Percentiles rank a stretch among this genome's conserved stretches.
Conservation (phyloP, 176 grass and related monocot species). For the Stipa capillata region DNA sequence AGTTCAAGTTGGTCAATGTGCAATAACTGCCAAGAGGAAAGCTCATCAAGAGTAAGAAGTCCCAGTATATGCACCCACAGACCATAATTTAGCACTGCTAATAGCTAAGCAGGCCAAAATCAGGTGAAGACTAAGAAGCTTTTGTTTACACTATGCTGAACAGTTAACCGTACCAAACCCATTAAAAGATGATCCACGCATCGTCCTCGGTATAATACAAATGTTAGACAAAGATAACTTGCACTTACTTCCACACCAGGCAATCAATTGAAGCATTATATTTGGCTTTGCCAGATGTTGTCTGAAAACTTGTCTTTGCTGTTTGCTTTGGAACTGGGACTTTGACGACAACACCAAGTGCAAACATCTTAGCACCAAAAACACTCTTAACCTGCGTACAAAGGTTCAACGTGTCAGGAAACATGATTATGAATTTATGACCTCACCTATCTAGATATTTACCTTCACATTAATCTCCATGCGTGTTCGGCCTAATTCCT, state of each 20-base stretch:
- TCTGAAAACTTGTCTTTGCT: conserved; percentile 97
- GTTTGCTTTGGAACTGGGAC: conserved; percentile 99
- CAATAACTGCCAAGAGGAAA: neutral
- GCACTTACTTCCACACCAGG: conserved; percentile 97
- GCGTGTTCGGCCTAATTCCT: conserved; percentile 96
- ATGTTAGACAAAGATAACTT: neutral
- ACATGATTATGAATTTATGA: neutral
- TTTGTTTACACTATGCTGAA: neutral
- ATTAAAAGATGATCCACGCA: neutral
- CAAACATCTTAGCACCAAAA: conserved; percentile 99
- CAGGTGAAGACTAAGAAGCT: neutral
- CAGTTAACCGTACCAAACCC: neutral
- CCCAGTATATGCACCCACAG: neutral
- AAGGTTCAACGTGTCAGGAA: conserved; percentile 21
- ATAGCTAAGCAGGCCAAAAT: neutral
- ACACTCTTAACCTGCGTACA: conserved; percentile 85
- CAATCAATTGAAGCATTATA: conserved; percentile 99
- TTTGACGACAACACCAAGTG: conserved; percentile 94
- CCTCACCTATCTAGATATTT: conserved; percentile 14
- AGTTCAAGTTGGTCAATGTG: conserved; percentile 13
- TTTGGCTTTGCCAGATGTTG: conserved; percentile 95
- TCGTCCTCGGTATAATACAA: neutral
- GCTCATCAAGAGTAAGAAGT: neutral
- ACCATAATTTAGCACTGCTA: neutral
- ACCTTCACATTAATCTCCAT: conserved; percentile 99